Evolutionary conservation across 371 early-diverging fungal species (phyloP), one percentile per base, ranked within the genome.

Genomic region (Apophysomyces ossiformis): DNA sequence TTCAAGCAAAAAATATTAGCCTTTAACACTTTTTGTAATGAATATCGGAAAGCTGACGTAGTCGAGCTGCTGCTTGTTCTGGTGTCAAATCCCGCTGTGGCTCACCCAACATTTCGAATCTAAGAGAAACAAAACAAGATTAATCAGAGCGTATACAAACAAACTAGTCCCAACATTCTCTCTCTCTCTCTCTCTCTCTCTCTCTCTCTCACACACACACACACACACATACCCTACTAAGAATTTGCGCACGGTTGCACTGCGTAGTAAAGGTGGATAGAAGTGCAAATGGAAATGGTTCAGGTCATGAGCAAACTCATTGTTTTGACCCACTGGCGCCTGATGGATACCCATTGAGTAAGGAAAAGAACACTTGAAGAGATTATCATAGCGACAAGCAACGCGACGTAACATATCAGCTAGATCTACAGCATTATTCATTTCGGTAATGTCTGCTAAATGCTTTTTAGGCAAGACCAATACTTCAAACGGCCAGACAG

Each of bases 291-390:
- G 98, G 47, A 98, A 75, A 76, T 96, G 96, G 15, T 86, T 82
- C 21, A 50, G 21, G 21, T 50, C 54, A 21, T 50, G 54, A 50
- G 68, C 77, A 37, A 67, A 68, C 9, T 77, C 73, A 16, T 83
- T 71, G 38, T 81, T 60, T 13, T 86, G 82, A 0, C 71, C 81
- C 26, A 84, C 78, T 2, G 95, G 94, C 7, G 94, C 86, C 65
- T 93, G 93, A 71, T 95, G 96, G 57, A 95, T 75, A 6, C 98
- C 97, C 96, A 96, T 96, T 0, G 95, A 94, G 74, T 97, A 97
- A 9, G 98, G 97, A 76, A 98, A 98, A n/a, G 89, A 87, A 70
- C 90, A 90, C 61, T 89, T 68, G 74, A 98, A 98, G 38, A 98
- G 70, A 70, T 95, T 95, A 70, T 98, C 97, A 79, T 97, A 98